Percentiles rank a stretch among this genome's conserved stretches.
Conservation (phyloP, 2,329 filamentous ascomycete species). For the Hymenoscyphus repandus region DNA sequence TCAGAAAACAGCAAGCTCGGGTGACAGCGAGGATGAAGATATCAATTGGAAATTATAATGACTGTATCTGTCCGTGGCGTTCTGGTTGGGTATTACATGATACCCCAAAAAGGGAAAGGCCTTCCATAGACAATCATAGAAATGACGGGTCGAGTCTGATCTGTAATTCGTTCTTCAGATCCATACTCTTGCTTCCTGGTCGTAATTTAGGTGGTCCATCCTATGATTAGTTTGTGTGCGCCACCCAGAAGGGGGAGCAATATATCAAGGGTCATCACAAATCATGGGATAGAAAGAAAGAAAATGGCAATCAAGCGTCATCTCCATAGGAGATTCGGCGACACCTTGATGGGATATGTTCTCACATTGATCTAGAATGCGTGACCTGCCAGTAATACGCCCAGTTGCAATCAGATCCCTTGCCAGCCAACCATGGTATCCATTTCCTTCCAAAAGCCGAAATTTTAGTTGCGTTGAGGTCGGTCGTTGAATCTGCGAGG, state of each 20-base stretch:
- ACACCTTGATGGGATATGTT: constrained; percentile 72
- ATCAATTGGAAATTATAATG: constrained; percentile 26
- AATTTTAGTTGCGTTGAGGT: constrained; percentile 40
- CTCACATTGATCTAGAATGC: constrained; percentile 53
- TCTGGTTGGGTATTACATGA: constrained; percentile 8
- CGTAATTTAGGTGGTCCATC: too few species aligned
- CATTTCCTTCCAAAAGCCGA: constrained; percentile 15
- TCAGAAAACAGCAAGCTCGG: constrained; percentile 12
- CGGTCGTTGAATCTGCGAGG: constrained; percentile 72
- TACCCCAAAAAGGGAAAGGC: constrained; percentile 8
- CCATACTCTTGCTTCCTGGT: too few species aligned
- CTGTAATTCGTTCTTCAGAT: too few species aligned
- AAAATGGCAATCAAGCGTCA: constrained; percentile 90
- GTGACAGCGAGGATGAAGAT: constrained; percentile 19
- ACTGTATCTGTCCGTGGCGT: constrained; percentile 1
- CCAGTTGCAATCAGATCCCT: constrained; percentile 28
- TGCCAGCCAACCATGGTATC: constrained; percentile 19
- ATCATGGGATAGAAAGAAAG: constrained; percentile 13
- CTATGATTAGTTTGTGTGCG: too few species aligned
- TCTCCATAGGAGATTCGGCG: constrained; percentile 72
- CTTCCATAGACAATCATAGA: background rate
- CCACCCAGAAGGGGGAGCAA: background rate
- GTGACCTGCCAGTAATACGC: constrained; percentile 29
- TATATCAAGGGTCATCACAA: constrained; percentile 10
- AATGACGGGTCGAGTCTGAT: too few species aligned